Evolutionary conservation across 768 basidiomycete genomes (phyloP), one percentile per base, ranked within the genome.

Genomic region (Mycena rosella): DNA sequence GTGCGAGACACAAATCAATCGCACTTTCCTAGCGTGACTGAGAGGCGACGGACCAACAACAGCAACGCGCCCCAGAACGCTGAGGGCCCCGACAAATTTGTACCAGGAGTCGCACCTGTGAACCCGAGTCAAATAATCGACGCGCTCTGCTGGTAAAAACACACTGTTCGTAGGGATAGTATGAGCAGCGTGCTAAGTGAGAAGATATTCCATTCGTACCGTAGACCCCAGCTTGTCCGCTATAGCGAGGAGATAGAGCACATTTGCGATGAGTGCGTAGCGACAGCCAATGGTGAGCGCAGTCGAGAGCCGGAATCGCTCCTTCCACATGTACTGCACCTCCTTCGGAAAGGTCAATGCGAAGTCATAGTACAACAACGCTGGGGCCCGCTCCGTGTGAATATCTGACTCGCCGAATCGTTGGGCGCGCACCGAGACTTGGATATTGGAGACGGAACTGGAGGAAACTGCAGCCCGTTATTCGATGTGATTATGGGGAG

Each of bases 331-430:
- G 55, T 80, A 79, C 34, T 74, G 60, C 38, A 81, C 71, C 55
- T 81, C 79, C 56, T 68, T 65, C 3, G 74, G 69, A 42, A 81
- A 75, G 0, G 79, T 80, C 26, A 81, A 65, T 30, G 71, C 68
- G 49, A 77, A 81, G 58, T 81, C 80, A 47, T 78, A 81, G 56
- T 73, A 81, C 4, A 81, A 45, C 0, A 80, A 59, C 4, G 75
- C 78, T 78, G 47, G 18, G 8, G 20, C 49, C 18, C 32, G 9
- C 18, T 20, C 8, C 14, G 9, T 42, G 40, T 15, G 9, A 20
- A 17, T 42, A 10, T 5, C 40, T 14, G 5, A 17, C 14, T 8
- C 40, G 40, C 4, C 4, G 27, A 26, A 32, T 53, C 11, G 20
- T 17, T 53, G 27, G 3, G 13, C 11, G 6, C 67, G 40, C 30